Conservation (phyloP, 306 rosid genomes). For the Cucumis cinereus region DNA sequence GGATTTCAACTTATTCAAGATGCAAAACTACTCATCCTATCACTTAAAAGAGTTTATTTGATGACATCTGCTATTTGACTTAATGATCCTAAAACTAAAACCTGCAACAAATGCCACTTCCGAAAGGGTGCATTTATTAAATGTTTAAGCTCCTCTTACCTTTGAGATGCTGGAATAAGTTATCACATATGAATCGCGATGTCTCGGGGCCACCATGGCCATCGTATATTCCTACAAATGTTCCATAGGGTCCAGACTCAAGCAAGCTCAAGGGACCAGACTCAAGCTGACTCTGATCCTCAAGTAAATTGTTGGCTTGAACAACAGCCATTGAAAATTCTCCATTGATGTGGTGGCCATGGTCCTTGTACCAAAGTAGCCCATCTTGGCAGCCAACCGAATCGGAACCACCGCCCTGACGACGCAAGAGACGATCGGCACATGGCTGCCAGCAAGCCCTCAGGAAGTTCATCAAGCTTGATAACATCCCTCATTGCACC, state of each 20-base stretch:
- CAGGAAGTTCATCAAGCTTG: slow-evolving; percentile 74
- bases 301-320: slow-evolving; percentile 92
- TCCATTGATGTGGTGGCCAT: slow-evolving; percentile 73
- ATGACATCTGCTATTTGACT: not conserved
- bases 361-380: slow-evolving; percentile 84
- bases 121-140: not conserved
- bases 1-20: not conserved
- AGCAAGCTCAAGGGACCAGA: slow-evolving; percentile 77
- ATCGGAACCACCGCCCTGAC: slow-evolving; percentile 28
- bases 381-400: slow-evolving; percentile 75
- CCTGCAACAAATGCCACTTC: not conserved
- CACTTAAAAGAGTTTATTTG: not conserved
- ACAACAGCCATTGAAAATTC: slow-evolving; percentile 91
- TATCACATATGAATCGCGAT: slow-evolving; percentile 56
- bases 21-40: not conserved
- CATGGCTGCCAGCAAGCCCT: slow-evolving; percentile 87
- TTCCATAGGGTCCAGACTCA: slow-evolving; percentile 70
- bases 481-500: slow-evolving; percentile 99
- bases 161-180: slow-evolving; percentile 72
- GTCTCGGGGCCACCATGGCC: slow-evolving; percentile 99
- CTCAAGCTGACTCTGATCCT: slow-evolving; percentile 95
- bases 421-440: slow-evolving; percentile 19
- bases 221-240: slow-evolving; percentile 75
- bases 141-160: slow-evolving; percentile 30
- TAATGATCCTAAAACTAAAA: not conserved